These are phyloP conservation scores for Xylaria sp. DNA, from an alignment of 2,329 filamentous ascomycete species.

Conservation along the genomic window DNA sequence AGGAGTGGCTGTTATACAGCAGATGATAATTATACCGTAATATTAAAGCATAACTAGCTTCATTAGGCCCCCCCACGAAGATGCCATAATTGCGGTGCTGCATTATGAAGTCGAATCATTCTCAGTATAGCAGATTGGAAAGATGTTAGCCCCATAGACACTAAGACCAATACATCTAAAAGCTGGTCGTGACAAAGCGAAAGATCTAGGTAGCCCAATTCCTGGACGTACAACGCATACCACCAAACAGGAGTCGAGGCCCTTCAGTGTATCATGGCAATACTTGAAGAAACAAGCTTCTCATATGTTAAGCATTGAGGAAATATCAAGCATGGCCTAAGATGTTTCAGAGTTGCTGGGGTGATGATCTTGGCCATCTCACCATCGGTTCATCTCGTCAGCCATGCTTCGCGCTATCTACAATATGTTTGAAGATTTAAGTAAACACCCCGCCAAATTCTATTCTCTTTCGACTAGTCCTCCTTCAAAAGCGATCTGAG, in stretches of 20 bases:
- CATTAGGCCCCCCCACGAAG: background rate
- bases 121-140: background rate
- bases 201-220: background rate
- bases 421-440: slow-evolving; percentile 9
- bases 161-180: background rate
- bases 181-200: background rate
- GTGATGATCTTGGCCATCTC: slow-evolving; percentile 15
- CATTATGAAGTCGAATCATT: background rate
- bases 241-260: background rate
- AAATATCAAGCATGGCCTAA: slow-evolving; percentile 17
- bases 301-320: slow-evolving; percentile 23
- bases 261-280: background rate
- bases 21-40: background rate
- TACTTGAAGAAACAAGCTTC: too few relatives aligned
- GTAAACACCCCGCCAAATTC: slow-evolving; percentile 20
- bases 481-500: slow-evolving; percentile 18
- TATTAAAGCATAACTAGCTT: slow-evolving; percentile 16
- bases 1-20: background rate
- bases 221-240: slow-evolving; percentile 6
- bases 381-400: slow-evolving; percentile 1
- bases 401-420: background rate
- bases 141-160: background rate
- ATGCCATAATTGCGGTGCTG: background rate
- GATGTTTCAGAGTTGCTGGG: slow-evolving; percentile 32
- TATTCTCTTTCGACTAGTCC: background rate